A percentile compares a stretch with the other conserved stretches of the same genome.
These are phyloP conservation scores for Nymphaea thermarum DNA, from an alignment of 164 flowering plant species.

Conservation along the genomic window DNA sequence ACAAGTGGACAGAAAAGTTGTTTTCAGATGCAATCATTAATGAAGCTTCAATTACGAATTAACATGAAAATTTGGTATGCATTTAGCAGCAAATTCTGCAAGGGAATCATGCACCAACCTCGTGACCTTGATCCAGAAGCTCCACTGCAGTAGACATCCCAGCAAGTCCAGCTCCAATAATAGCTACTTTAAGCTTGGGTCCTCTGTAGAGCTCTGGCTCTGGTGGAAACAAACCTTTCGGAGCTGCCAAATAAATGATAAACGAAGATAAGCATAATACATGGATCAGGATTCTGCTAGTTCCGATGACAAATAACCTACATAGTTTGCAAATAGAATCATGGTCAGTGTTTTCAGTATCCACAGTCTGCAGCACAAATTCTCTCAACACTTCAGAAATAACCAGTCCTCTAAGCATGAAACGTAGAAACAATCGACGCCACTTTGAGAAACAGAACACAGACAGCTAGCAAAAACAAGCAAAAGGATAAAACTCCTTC, in stretches of 20 bases:
- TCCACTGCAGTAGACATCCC: constrained; percentile 99
- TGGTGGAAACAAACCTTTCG: constrained; percentile 94
- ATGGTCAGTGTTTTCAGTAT: not conserved
- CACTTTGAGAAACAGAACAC: not conserved
- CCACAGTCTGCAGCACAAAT: not conserved
- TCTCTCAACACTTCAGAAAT: not conserved
- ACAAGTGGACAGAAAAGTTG: no score
- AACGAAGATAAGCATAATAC: constrained; percentile 3
- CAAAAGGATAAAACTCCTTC: not conserved
- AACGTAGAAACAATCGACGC: no score
- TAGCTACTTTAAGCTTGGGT: constrained; percentile 93
- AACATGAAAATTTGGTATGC: no score
- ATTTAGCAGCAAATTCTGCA: not conserved
- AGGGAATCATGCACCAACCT: constrained; percentile 31
- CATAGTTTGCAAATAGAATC: not conserved
- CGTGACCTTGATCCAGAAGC: constrained; percentile 98
- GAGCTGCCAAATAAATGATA: constrained; percentile 44
- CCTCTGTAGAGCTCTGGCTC: constrained; percentile 92
- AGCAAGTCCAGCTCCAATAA: constrained; percentile 98
- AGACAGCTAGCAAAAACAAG: not conserved
- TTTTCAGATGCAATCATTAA: no score
- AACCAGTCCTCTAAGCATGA: no score
- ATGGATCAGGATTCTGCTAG: not conserved
- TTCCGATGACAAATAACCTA: no score
- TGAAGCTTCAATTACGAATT: no score